Conservation (phyloP, 2,329 filamentous ascomycete species). For the Drechslerella coelobrocha region DNA sequence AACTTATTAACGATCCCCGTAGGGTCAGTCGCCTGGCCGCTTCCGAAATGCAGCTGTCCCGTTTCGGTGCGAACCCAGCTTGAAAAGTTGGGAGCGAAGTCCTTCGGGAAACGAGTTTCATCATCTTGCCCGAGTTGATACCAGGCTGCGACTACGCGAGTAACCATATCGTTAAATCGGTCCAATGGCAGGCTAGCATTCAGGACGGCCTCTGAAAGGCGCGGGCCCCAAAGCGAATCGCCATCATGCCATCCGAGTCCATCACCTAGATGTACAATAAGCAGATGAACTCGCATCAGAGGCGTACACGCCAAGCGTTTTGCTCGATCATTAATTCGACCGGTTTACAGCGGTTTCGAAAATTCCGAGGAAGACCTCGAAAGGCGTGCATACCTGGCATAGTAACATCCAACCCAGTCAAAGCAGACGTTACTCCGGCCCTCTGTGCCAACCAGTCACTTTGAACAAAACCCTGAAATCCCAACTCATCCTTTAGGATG, state of each 20-base stretch:
- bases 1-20: conserved; percentile 53
- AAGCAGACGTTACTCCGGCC: conserved; percentile 67
- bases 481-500: conserved; percentile 81
- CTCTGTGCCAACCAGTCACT: conserved; percentile 87
- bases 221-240: conserved; percentile 75
- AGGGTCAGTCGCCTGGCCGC: conserved; percentile 49
- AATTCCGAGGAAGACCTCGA: no score
- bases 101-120: conserved; percentile 67
- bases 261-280: conserved; percentile 60
- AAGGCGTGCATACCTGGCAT: conserved; percentile 66
- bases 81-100: conserved; percentile 28
- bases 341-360: neutral
- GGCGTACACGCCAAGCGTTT: neutral
- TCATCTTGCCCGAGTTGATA: conserved; percentile 83
- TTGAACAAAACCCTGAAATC: conserved; percentile 85
- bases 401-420: conserved; percentile 79
- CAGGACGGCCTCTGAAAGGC: conserved; percentile 77
- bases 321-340: neutral
- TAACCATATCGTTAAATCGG: conserved; percentile 86
- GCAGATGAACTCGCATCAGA: neutral
- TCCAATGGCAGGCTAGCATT: conserved; percentile 84
- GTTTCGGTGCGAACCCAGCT: conserved; percentile 26
- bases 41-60: conserved; percentile 67
- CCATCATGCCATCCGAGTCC: conserved; percentile 74
- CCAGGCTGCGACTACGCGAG: conserved; percentile 85